Evolutionary conservation across 2,329 filamentous ascomycete species (phyloP).

Genomic region (Aciculosporium take): DNA sequence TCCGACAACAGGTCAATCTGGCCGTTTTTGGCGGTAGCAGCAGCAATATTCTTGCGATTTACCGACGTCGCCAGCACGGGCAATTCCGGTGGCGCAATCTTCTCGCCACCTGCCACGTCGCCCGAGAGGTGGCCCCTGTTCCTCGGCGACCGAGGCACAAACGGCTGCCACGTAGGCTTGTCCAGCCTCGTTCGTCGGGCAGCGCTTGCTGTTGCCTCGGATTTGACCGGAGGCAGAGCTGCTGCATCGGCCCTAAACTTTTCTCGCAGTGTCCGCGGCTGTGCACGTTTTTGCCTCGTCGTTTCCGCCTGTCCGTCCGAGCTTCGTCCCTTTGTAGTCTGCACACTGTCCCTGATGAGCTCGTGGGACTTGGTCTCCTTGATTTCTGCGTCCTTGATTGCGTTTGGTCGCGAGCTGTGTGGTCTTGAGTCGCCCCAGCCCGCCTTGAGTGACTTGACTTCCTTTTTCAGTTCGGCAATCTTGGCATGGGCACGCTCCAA

Average conservation of each 20-base stretch:
- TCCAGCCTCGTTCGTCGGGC: slow-evolving; percentile 16
- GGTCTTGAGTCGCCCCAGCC: slow-evolving; percentile 12
- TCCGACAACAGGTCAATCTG: slow-evolving; percentile 31
- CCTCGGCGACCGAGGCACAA: slow-evolving; percentile 26
- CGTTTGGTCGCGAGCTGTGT: slow-evolving; percentile 17
- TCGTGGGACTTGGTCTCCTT: slow-evolving; percentile 10
- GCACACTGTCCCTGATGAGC: neutral
- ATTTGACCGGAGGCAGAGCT: slow-evolving; percentile 5
- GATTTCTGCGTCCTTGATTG: slow-evolving; percentile 3
- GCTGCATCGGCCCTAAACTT: slow-evolving; percentile 20
- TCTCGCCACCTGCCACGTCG: slow-evolving; percentile 16
- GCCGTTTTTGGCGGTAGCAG: slow-evolving; percentile 11
- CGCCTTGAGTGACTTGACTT: slow-evolving; percentile 31
- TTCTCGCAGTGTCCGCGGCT: slow-evolving; percentile 18
- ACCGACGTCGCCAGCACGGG: slow-evolving; percentile 14
- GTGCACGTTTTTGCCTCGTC: slow-evolving; percentile 6
- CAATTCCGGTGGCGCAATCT: slow-evolving; percentile 14
- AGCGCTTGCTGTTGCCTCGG: slow-evolving; percentile 7
- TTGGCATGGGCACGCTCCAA: slow-evolving; percentile 42
- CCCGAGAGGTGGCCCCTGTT: slow-evolving; percentile 24
- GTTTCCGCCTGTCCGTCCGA: slow-evolving; percentile 4
- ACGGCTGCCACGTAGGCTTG: slow-evolving; percentile 26
- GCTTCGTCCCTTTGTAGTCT: slow-evolving; percentile 1
- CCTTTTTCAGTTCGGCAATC: slow-evolving; percentile 40
- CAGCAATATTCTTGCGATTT: slow-evolving; percentile 8